A percentile compares a stretch with the other conserved stretches of the same genome.
Conservation (phyloP, 768 basidiomycete species). For the Tylopilus subfusipes region DNA sequence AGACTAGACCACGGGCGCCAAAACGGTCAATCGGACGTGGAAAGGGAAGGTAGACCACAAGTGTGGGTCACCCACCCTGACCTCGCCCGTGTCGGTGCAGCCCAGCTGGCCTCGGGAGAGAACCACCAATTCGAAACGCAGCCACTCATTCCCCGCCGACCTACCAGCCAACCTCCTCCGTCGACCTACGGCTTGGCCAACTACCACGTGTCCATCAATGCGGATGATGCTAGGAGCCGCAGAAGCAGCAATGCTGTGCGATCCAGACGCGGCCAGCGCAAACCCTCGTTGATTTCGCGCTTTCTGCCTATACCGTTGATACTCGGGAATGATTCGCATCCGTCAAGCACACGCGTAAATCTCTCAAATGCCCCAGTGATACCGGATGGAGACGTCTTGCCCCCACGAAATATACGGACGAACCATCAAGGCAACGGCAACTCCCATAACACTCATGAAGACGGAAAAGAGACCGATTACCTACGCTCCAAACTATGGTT, state of each 20-base stretch:
- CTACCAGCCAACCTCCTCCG: conserved; percentile 16
- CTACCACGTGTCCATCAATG: conserved; percentile 1
- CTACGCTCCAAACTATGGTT: conserved; percentile 83
- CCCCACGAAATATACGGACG: conserved; percentile 17
- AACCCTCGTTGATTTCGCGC: conserved; percentile 34
- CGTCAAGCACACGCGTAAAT: not conserved
- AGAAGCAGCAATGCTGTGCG: conserved; percentile 23
- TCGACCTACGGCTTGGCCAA: conserved; percentile 18
- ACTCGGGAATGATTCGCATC: conserved; percentile 8
- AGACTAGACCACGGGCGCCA: conserved; percentile 48
- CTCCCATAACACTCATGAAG: conserved; percentile 22
- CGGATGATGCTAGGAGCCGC: conserved; percentile 28
- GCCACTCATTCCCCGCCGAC: conserved; percentile 28
- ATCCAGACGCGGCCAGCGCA: conserved; percentile 22
- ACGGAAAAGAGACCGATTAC: conserved; percentile 67
- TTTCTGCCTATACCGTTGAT: conserved; percentile 31
- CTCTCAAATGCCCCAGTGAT: conserved; percentile 14
- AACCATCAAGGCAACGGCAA: conserved; percentile 4
- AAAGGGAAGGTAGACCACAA: conserved; percentile 11
- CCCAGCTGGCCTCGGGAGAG: conserved; percentile 9
- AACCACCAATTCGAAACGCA: conserved; percentile 22
- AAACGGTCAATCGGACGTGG: conserved; percentile 7
- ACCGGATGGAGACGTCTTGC: conserved; percentile 40
- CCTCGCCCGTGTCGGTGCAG: not conserved
- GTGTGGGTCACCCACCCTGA: not conserved